phyloP scores from a whole-genome alignment of 2,329 filamentous ascomycete species.

The Fusarium cyanostomum region DNA sequence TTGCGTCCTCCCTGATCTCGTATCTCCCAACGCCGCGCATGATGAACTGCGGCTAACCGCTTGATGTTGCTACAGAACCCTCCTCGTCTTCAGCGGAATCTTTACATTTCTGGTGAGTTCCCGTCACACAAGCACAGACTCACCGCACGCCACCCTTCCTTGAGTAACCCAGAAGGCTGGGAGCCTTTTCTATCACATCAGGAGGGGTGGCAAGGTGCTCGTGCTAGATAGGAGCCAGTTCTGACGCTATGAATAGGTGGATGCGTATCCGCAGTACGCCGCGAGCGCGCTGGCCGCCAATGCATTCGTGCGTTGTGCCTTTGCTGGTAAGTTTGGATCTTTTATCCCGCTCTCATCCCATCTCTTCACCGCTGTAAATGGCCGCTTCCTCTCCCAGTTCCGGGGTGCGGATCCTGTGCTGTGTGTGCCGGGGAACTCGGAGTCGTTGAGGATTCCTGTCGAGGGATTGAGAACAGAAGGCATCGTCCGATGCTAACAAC shows the following conservation, averaged over 20 bases:
- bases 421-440: neutral
- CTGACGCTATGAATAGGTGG: constrained; percentile 59
- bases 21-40: constrained; percentile 29
- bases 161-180: constrained; percentile 31
- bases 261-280: constrained; percentile 79
- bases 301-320: constrained; percentile 78
- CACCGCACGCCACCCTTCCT: constrained; percentile 19
- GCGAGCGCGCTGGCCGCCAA: constrained; percentile 85
- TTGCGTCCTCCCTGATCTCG: constrained; percentile 30
- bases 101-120: constrained; percentile 86
- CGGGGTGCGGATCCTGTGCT: constrained; percentile 1
- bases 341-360: neutral
- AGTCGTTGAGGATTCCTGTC: neutral
- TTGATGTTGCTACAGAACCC: constrained; percentile 61
- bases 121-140: constrained; percentile 16
- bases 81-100: constrained; percentile 83
- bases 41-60: constrained; percentile 42
- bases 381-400: constrained; percentile 3
- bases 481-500: constrained; percentile 1
- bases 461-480: neutral
- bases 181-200: constrained; percentile 5
- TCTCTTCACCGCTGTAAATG: constrained; percentile 13
- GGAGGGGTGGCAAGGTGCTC: constrained; percentile 12
- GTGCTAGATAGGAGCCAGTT: constrained; percentile 30
- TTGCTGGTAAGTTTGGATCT: constrained; percentile 65